Base-by-base conservation (phyloP, 1,139 yeast genomes). In the Sugiyamaella japonica region DNA sequence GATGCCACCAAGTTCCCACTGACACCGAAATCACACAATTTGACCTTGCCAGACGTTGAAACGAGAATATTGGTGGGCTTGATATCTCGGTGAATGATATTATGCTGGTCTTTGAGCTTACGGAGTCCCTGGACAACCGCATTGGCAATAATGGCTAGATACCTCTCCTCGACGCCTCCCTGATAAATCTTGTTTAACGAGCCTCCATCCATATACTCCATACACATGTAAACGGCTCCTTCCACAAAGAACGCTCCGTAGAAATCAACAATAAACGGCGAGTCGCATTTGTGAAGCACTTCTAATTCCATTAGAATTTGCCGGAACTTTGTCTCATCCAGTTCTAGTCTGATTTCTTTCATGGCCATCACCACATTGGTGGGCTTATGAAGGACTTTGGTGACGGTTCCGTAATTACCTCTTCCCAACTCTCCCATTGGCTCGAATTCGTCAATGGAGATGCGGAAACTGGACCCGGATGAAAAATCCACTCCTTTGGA, bases 121-220 rank as follows among this genome's bases (percentile, higher is more conserved):
- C 82, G 86, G 54, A 93, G 77, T 1, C 99, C 99, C 48, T 81
- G 75, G 15, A 91, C 87, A 2, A 89, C 95, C 42, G 89, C 79
- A 63, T 86, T 86, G 2, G 97, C 82, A 48, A 91, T 86, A 63
- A 81, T 84, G 1, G 96, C 96, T 56, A 93, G 77, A 53, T 85
- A 84, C 51, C 85, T 85, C 70, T 91, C 96, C 57, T 83, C 84
- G 23, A 90, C 79, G n/a, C 96, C 95, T 29, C 84, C 84, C 31
- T 76, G 77, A 70, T 90, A 93, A 23, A 93, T 78, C 66, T 86
- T 89, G 70, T 93, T 97, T 56, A 95, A 74, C 0, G 97, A 89
- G 0, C 97, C 97, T 50, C 97, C 98, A 71, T 91, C 96, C 99
- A 93, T 93, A 71, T 85, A 89, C 73, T 93, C 99, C 81, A 93